Evolutionary conservation across 352 stramenopile species (phyloP).

Genomic region (Phytopythium montanum): DNA sequence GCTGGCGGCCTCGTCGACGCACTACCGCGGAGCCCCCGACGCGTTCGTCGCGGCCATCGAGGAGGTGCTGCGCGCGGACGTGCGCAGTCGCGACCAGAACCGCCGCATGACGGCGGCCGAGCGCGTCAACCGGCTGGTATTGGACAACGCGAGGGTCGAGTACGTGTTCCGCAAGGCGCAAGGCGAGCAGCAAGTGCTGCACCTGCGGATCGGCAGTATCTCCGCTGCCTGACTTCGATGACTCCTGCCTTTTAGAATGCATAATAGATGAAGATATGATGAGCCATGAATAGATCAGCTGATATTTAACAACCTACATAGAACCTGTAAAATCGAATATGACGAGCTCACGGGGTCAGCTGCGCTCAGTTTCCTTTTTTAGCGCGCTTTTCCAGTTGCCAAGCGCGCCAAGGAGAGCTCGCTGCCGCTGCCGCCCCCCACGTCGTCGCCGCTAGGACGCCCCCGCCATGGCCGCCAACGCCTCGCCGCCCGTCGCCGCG

Average conservation of each 20-base stretch:
- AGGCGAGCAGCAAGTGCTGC: constrained; percentile 4
- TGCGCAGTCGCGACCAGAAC: constrained; percentile 77
- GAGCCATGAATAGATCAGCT: not conserved
- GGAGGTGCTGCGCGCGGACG: constrained; percentile 65
- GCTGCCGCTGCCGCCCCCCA: not conserved
- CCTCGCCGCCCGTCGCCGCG: constrained; percentile 5
- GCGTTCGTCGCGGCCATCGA: constrained; percentile 47
- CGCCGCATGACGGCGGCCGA: constrained; percentile 32
- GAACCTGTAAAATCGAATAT: too few species aligned
- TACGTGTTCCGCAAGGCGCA: constrained; percentile 36
- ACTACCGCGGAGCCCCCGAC: constrained; percentile 32
- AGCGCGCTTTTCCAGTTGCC: constrained; percentile 3
- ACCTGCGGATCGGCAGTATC: constrained; percentile 4
- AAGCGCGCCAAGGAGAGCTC: not conserved
- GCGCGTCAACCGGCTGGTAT: constrained; percentile 36
- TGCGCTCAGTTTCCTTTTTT: not conserved
- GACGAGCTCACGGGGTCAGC: not conserved
- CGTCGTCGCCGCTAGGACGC: not conserved
- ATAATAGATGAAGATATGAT: not conserved
- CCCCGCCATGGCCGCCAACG: constrained; percentile 3
- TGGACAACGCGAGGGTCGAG: constrained; percentile 54
- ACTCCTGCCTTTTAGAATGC: not conserved
- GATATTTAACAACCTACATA: not conserved
- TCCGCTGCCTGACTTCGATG: not conserved
- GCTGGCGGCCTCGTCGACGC: constrained; percentile 34